Percentiles rank a stretch among this genome's conserved stretches.
phyloP scores from a whole-genome alignment of 2,329 filamentous ascomycete species.

The Pseudovirgaria hyperparasitica region DNA sequence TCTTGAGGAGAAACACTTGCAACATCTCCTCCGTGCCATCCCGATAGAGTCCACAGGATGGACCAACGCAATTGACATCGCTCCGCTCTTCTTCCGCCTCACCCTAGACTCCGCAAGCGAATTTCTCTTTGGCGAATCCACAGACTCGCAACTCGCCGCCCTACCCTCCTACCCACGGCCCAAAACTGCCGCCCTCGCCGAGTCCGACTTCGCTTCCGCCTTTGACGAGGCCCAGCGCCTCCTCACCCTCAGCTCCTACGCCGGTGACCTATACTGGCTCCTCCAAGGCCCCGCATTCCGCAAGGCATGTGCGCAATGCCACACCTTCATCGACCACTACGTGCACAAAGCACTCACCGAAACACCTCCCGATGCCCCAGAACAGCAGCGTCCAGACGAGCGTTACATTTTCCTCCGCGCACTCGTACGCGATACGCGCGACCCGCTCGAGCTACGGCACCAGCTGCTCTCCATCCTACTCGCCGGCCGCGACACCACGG shows the following conservation, averaged over 20 bases:
- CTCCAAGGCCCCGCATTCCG: constrained; percentile 18
- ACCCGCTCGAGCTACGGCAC: constrained; percentile 34
- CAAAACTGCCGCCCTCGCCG: not conserved
- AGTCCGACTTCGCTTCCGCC: constrained; percentile 15
- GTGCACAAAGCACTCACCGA: constrained; percentile 34
- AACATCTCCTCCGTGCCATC: constrained; percentile 40
- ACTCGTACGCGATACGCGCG: constrained; percentile 32
- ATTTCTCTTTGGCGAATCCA: constrained; percentile 49
- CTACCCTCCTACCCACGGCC: constrained; percentile 1
- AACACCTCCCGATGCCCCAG: constrained; percentile 19
- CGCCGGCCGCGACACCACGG: constrained; percentile 43
- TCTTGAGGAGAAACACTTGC: constrained; percentile 45
- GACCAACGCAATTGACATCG: constrained; percentile 37
- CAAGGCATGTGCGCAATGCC: constrained; percentile 6
- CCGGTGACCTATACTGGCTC: constrained; percentile 26
- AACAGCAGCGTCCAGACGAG: constrained; percentile 8
- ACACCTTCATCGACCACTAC: constrained; percentile 37
- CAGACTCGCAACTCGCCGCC: constrained; percentile 8
- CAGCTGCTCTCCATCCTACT: constrained; percentile 40
- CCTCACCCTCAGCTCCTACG: constrained; percentile 15
- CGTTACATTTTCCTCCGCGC: constrained; percentile 38
- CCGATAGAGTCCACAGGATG: constrained; percentile 33
- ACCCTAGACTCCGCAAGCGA: constrained; percentile 56
- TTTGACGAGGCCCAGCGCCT: constrained; percentile 9
- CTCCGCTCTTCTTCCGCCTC: constrained; percentile 50